Base-by-base conservation (phyloP, 345 rosid species). In the Theobroma cacao region DNA sequence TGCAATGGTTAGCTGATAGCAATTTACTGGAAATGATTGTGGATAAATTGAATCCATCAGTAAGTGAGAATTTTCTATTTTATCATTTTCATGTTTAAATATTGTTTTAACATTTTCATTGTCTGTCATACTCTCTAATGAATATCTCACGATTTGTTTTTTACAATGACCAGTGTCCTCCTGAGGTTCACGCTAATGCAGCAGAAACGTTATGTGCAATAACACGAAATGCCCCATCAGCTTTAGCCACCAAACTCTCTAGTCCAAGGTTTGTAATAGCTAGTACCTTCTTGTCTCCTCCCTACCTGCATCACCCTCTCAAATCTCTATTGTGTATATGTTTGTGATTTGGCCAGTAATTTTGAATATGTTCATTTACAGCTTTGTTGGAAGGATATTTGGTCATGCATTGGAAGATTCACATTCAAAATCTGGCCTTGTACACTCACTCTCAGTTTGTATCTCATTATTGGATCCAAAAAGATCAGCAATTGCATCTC, bases 1-100 rank as follows among this genome's bases (percentile, higher is more conserved):
- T 97, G 98, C 98, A 97, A 81, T 97, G 99, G 98, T 78, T 97
- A 85, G 96, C 97, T 75, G 96, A 91, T 74, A 90, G 91, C 89
- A 86, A 91, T 85, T 82, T 93, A 88, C 87, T 97, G 45, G 98
- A 94, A 84, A 94, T 97, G 97, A 92, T 97, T 60, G 97, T 93
- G 72, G 97, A 97, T 85, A 94, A 97, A 87, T 85, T 97, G 83
- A 89, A 80, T 84, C 96, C 97, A 78, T 86, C 88, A 76, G 99
- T 97, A 87, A 87, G 98, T 87, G 75, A 20, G 20, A 61, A 26
- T 28, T 68, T 47, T 59, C 70, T 18, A 26, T 30, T 55, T 53
- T 70, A 28, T 56, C 48, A n/a, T 77, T 48, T 26, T 36, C 56
- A 18, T 50, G 38, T 33, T 1, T 1, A 18, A 17, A 50, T 33